Conservation (phyloP, 257 asterid genomes). For the Knoxia roxburghii region DNA sequence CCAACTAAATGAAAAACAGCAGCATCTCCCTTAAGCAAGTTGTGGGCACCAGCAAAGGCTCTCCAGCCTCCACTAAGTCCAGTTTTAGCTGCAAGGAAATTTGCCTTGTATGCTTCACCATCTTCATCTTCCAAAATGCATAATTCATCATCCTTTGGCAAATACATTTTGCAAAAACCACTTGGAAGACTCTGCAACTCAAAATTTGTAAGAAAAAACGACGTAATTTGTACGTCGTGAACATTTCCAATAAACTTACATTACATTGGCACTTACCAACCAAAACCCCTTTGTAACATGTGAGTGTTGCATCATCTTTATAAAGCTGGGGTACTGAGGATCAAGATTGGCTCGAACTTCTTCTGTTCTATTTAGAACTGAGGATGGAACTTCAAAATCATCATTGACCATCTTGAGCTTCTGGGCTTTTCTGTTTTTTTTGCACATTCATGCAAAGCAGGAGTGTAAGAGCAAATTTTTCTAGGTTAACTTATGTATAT, state of each 20-base stretch:
- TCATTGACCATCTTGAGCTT: neutral
- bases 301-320: constrained; percentile 63
- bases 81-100: constrained; percentile 36
- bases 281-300: constrained; percentile 69
- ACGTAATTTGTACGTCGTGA: neutral
- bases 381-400: neutral
- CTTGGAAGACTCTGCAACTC: constrained; percentile 45
- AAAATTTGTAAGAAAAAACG: neutral
- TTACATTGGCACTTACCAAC: constrained; percentile 40
- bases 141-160: constrained; percentile 34
- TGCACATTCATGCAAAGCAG: neutral
- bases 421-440: neutral
- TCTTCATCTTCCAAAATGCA: constrained; percentile 43
- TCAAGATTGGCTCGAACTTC: constrained; percentile 42
- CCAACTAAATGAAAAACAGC: neutral
- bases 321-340: constrained; percentile 42
- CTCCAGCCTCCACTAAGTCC: constrained; percentile 77
- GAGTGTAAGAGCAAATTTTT: neutral
- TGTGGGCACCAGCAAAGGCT: constrained; percentile 43
- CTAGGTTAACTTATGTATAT: neutral
- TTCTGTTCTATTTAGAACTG: constrained; percentile 41
- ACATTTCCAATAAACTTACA: neutral
- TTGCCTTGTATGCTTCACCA: constrained; percentile 29
- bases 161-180: constrained; percentile 41
- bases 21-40: constrained; percentile 37